Evolutionary conservation across 2,329 filamentous ascomycete genomes (phyloP).

Genomic region (Rhinocladiella similis): DNA sequence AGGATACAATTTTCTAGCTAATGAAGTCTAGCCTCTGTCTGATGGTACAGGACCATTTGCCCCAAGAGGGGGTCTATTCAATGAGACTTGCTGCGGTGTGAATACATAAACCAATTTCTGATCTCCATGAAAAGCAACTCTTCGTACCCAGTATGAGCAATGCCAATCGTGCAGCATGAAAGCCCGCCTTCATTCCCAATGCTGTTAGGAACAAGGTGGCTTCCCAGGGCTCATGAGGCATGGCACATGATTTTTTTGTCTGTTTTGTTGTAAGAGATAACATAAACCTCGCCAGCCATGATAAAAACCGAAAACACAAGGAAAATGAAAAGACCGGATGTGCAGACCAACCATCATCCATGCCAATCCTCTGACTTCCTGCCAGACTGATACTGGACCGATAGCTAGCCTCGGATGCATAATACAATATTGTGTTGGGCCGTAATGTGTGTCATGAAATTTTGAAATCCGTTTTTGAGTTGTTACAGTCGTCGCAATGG

Average conservation of each 20-base stretch:
- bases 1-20: slow-evolving; percentile 22
- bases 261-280: slow-evolving; percentile 1
- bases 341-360: slow-evolving; percentile 18
- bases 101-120: slow-evolving; percentile 16
- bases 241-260: slow-evolving; percentile 1
- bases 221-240: slow-evolving; percentile 1
- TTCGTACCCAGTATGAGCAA: slow-evolving; percentile 1
- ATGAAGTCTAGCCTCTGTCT: slow-evolving; percentile 12
- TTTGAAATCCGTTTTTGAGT: slow-evolving; percentile 16
- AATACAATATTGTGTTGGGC: slow-evolving; percentile 21
- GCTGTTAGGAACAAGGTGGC: slow-evolving; percentile 8
- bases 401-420: slow-evolving; percentile 17
- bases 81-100: slow-evolving; percentile 7
- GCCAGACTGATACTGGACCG: slow-evolving; percentile 25
- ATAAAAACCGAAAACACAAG: slow-evolving; percentile 7
- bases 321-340: slow-evolving; percentile 2
- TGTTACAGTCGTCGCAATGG: slow-evolving; percentile 23
- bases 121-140: slow-evolving; percentile 1
- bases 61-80: slow-evolving; percentile 7
- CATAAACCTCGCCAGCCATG: slow-evolving; percentile 1
- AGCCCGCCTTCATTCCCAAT: slow-evolving; percentile 6
- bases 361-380: slow-evolving; percentile 15
- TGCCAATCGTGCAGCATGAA: not conserved
- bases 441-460: slow-evolving; percentile 21
- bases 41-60: slow-evolving; percentile 20